A percentile compares a stretch with the other conserved stretches of the same genome.
These are phyloP conservation scores for Trichoderma asperellum DNA, from an alignment of 2,329 filamentous ascomycete genomes.

Conservation along the genomic window DNA sequence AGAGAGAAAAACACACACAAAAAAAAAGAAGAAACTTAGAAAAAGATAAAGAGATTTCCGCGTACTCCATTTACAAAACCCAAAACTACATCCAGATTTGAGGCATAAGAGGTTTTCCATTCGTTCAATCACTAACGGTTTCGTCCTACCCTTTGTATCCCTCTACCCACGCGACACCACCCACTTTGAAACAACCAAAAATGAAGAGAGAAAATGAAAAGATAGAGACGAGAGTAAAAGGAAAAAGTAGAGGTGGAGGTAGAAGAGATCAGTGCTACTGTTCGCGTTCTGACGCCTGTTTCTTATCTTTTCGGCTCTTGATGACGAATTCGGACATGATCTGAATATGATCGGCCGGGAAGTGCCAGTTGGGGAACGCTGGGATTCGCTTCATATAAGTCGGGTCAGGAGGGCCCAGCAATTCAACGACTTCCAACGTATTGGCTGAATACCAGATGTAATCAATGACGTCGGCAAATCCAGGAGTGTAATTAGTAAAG, in stretches of 20 bases:
- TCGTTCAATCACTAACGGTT: slow-evolving; percentile 28
- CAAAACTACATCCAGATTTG: slow-evolving; percentile 48
- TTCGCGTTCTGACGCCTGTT: slow-evolving; percentile 65
- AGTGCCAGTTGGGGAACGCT: slow-evolving; percentile 92
- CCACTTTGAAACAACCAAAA: slow-evolving; percentile 39
- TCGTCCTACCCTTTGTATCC: slow-evolving; percentile 27
- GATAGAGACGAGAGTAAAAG: not conserved
- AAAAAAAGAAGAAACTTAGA: not conserved
- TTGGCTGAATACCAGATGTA: slow-evolving; percentile 98
- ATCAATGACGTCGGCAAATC: slow-evolving; percentile 90
- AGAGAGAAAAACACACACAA: not conserved
- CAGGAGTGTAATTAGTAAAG: slow-evolving; percentile 96
- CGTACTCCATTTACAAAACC: slow-evolving; percentile 46
- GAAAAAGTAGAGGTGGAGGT: not conserved
- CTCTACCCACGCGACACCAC: slow-evolving; percentile 39
- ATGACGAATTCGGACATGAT: slow-evolving; percentile 88
- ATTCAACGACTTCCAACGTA: slow-evolving; percentile 77
- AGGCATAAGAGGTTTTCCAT: slow-evolving; percentile 29
- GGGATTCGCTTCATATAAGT: slow-evolving; percentile 85
- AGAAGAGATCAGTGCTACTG: slow-evolving; percentile 34
- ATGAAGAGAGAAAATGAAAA: not conserved
- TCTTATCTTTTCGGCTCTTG: slow-evolving; percentile 84
- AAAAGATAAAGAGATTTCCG: slow-evolving; percentile 35
- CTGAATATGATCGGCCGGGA: slow-evolving; percentile 89
- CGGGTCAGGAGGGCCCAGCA: slow-evolving; percentile 85